Conservation (phyloP, 306 rosid genomes). For the Cucumis hystrix region DNA sequence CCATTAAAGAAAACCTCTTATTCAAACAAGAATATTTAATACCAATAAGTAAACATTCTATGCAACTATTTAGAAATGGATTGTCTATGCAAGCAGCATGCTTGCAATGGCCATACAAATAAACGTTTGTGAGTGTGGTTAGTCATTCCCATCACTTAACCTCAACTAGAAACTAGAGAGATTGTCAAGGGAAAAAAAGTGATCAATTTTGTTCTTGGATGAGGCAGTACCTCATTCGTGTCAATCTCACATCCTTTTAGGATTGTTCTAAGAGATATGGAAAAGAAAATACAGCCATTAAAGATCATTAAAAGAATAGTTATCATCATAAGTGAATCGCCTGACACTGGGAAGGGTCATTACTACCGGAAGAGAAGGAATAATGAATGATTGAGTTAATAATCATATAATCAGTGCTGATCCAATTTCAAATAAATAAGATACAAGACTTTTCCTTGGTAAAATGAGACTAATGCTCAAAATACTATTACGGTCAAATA, state of each 20-base stretch:
- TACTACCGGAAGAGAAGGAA: background rate
- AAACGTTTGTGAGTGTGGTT: background rate
- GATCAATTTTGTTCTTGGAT: background rate
- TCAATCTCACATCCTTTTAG: background rate
- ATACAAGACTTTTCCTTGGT: too few relatives aligned
- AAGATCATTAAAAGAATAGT: background rate
- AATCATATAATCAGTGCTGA: background rate
- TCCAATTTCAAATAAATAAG: too few relatives aligned
- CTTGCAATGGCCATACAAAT: background rate
- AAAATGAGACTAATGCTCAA: too few relatives aligned
- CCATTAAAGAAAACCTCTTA: conserved; percentile 44
- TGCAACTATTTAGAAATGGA: background rate
- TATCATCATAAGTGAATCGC: background rate
- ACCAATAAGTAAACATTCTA: background rate
- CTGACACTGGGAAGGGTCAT: background rate
- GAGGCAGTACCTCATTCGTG: background rate
- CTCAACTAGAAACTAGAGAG: background rate
- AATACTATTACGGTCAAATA: too few relatives aligned
- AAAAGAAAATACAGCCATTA: background rate
- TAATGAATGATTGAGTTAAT: background rate
- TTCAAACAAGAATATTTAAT: background rate
- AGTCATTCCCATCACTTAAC: background rate
- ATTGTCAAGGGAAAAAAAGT: background rate
- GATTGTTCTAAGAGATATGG: background rate
- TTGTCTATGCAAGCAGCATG: background rate